Evolutionary conservation across 2,329 filamentous ascomycete genomes (phyloP).

Genomic region (Nemania sp.): DNA sequence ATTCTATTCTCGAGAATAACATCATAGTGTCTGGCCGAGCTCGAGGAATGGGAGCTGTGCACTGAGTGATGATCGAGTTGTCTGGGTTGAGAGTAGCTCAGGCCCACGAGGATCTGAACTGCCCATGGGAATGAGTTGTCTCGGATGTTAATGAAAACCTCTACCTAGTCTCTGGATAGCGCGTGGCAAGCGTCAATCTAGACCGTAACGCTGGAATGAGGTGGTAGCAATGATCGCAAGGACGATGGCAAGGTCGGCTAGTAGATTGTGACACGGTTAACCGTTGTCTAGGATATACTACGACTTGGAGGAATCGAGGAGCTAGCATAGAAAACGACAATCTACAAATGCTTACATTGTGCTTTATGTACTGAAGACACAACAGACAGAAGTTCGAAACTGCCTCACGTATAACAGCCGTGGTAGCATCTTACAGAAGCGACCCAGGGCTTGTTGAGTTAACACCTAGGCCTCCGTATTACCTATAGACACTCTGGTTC

Average conservation of each 20-base stretch:
- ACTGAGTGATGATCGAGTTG: slow-evolving; percentile 31
- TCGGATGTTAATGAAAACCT: slow-evolving; percentile 23
- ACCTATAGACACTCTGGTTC: not conserved
- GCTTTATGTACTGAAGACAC: no score
- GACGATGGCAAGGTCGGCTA: not conserved
- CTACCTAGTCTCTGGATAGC: slow-evolving; percentile 29
- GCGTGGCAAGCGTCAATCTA: slow-evolving; percentile 25
- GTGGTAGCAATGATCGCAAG: slow-evolving; percentile 1
- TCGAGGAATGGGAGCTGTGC: slow-evolving; percentile 32
- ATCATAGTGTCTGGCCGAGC: slow-evolving; percentile 2
- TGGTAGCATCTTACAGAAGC: not conserved
- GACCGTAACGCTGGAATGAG: slow-evolving; percentile 30
- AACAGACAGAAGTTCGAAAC: no score
- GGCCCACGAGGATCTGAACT: slow-evolving; percentile 19
- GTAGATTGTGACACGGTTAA: no score
- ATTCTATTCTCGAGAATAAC: not conserved
- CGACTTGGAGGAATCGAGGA: slow-evolving; percentile 17
- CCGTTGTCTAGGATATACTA: not conserved
- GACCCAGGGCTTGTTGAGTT: not conserved
- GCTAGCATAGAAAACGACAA: no score
- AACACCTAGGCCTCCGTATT: not conserved
- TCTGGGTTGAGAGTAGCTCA: slow-evolving; percentile 11
- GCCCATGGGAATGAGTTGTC: slow-evolving; percentile 35
- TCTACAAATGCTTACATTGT: no score
- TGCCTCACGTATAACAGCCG: no score